A percentile compares a stretch with the other conserved stretches of the same genome.
Conservation (phyloP, 352 stramenopile species). For the Globisporangium camurandrum region DNA sequence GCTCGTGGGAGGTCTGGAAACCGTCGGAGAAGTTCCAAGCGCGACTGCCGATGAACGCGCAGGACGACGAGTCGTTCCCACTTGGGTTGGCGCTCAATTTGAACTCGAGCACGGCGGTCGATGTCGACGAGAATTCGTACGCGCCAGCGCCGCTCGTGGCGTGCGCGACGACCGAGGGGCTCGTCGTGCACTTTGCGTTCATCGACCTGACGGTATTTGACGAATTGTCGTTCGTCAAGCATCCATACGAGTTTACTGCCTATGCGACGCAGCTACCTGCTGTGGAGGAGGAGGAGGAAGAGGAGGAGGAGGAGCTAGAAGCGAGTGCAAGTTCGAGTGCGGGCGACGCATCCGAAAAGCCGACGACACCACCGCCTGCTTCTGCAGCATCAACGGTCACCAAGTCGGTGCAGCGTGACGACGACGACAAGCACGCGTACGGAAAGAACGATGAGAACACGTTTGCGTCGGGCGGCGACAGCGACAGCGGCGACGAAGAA, state of each 20-base stretch:
- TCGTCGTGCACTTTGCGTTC: slow-evolving; percentile 63
- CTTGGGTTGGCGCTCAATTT: slow-evolving; percentile 51
- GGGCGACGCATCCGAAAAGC: too few relatives aligned
- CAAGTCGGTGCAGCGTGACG: too few relatives aligned
- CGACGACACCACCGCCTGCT: too few relatives aligned
- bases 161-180: slow-evolving; percentile 48
- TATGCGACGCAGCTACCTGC: not conserved
- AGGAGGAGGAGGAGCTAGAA: too few relatives aligned
- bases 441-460: slow-evolving; percentile 59
- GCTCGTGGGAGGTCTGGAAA: slow-evolving; percentile 69
- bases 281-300: not conserved
- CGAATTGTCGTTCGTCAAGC: slow-evolving; percentile 36
- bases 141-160: slow-evolving; percentile 43
- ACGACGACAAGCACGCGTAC: slow-evolving; percentile 27
- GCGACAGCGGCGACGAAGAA: slow-evolving; percentile 24
- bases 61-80: slow-evolving; percentile 65
- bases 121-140: slow-evolving; percentile 42
- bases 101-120: slow-evolving; percentile 37
- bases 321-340: too few relatives aligned
- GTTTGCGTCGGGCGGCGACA: slow-evolving; percentile 32
- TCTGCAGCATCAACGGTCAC: too few relatives aligned
- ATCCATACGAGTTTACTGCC: slow-evolving; percentile 15
- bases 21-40: slow-evolving; percentile 68
- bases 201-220: slow-evolving; percentile 52
- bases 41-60: slow-evolving; percentile 55